Evolutionary conservation across 2,329 filamentous ascomycete genomes (phyloP), one percentile per base, ranked within the genome.

Genomic region (Fusarium sp.): DNA sequence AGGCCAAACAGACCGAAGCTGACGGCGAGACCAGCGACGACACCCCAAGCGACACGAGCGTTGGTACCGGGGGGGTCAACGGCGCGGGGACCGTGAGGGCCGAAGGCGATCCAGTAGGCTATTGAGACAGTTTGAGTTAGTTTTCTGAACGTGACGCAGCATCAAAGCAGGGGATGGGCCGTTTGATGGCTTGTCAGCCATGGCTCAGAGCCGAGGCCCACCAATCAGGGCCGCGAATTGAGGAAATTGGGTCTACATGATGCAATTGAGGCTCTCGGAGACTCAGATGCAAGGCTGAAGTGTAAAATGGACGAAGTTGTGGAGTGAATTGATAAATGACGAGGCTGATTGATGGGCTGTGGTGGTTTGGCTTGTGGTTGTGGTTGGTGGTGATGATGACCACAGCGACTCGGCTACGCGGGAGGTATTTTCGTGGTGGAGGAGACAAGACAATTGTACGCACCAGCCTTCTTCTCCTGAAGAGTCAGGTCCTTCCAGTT

Each of bases 61-160:
- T 89, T 89, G 89, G 98, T 96, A 80, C 94, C 96, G 76, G 97
- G 93, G 73, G 96, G 94, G 77, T 93, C 85, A 73, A 89, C 87
- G 78, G 96, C 92, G 80, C 97, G 96, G 79, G 97, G 97, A 68
- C 97, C 97, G 86, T 99, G 97, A 82, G 95, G 92, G 77, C 97
- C 97, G 83, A 99, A 99, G 77, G 97, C 95, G 82, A 99, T 98
- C 93, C 94, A 99, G 91, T 98, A 99, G 76, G 97, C 97, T 99
- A 84, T 85, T 81, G 77, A 82, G 79, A 81, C 78, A 80, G 72
- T 79, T 82, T 82, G 75, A 81, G 80, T 85, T 81, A 84, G 83
- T 81, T 79, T 80, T 77, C 61, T 37, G 62, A 37, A 69, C 45
- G 69, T 77, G 63, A 68, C 62, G 62, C 54, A 66, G 58, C 35